Evolutionary conservation across 495 filamentous ascomycete species (phyloP).

Genomic region (Lentithecium fluviatile): DNA sequence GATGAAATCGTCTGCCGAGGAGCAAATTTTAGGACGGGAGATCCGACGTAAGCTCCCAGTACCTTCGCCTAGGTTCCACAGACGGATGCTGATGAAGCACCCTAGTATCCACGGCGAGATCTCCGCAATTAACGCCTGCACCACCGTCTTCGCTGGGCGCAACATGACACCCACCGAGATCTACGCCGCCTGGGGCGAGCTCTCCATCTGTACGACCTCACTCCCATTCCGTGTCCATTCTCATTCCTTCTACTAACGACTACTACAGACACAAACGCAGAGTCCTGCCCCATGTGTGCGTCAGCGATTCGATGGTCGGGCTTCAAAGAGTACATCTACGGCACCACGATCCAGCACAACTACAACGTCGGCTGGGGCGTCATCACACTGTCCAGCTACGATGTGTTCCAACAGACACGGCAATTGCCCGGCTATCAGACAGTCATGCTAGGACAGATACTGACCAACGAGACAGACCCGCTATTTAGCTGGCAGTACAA

Average conservation of each 20-base stretch:
- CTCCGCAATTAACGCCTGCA: slow-evolving; percentile 55
- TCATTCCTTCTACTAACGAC: no score
- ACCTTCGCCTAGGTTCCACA: no score
- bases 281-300: slow-evolving; percentile 60
- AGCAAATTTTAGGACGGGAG: slow-evolving; percentile 40
- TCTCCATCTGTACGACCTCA: slow-evolving; percentile 46
- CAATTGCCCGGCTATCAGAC: slow-evolving; percentile 41
- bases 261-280: slow-evolving; percentile 58
- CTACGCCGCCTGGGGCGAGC: slow-evolving; percentile 46
- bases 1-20: background rate
- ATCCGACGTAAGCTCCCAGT: slow-evolving; percentile 46
- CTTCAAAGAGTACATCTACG: slow-evolving; percentile 56
- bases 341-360: slow-evolving; percentile 50
- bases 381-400: slow-evolving; percentile 48
- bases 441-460: slow-evolving; percentile 45
- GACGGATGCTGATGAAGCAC: no score
- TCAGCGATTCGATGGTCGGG: slow-evolving; percentile 56
- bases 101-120: slow-evolving; percentile 52
- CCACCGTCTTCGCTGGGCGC: slow-evolving; percentile 49
- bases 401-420: slow-evolving; percentile 49
- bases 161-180: slow-evolving; percentile 45
- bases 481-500: slow-evolving; percentile 56
- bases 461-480: slow-evolving; percentile 54
- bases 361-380: slow-evolving; percentile 52
- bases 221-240: no score